Evolutionary conservation across 805 yeast species (phyloP), one percentile per base, ranked within the genome.

Genomic region (Candida xyloterini): DNA sequence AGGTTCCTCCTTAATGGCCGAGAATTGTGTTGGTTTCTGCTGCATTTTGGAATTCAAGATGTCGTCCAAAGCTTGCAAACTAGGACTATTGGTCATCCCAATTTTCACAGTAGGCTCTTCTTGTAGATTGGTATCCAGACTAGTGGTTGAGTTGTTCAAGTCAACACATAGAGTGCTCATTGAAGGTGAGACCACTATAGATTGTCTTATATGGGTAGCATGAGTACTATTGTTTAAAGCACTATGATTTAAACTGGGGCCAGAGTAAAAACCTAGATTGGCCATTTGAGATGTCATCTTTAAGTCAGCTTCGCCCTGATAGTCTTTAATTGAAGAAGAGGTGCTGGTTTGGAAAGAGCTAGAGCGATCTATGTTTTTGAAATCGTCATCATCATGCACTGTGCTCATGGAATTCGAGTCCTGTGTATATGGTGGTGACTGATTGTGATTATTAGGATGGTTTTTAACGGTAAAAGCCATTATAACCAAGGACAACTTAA

Each of bases 341-440:
- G 66, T 57, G 39, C 66, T 61, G 3, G 68, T 65, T 45, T 63
- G 67, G 33, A 64, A 59, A 15, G 69, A 64, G 9, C 67, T 62
- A 0, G 67, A 62, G 16, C 62, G 50, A 33, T 61, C 65, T 10
- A 56, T 35, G 28, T 48, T 41, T 34, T 48, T 55, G 45, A 59
- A 59, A 39, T 63, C 68, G 15, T 53, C 60, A 26, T 63, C 68
- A 44, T 63, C 66, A 21, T 60, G 59, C 3, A 53, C 51, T 22
- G 66, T 57, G 35, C 55, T 58, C 53, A 57, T 51, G 13, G 67
- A 60, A 15, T 46, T 44, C 4, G 65, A 54, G 38, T 60, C 60
- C 37, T 57, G 54, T 7, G 57, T 53, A 32, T 42, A 43, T 16
- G 58, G 52, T 27, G 61, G 49, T 7, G 57, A 52, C 18, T 22